Evolutionary conservation across 768 basidiomycete genomes (phyloP).

Genomic region (Symmetrospora coprosmae): DNA sequence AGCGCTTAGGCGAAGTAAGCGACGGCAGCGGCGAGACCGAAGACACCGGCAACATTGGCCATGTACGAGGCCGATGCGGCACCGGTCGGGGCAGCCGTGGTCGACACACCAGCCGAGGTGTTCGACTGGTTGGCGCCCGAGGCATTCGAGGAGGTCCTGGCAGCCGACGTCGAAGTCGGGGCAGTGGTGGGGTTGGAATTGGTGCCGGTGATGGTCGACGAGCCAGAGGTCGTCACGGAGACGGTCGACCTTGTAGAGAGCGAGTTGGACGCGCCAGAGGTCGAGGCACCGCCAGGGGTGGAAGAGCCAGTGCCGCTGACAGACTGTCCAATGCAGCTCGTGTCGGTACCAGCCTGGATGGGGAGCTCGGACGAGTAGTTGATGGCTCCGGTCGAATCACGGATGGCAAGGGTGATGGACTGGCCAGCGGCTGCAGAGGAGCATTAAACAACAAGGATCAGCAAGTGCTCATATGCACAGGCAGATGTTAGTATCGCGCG

Average conservation of each 20-base stretch:
- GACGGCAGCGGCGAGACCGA: slow-evolving; percentile 3
- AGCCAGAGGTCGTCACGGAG: neutral
- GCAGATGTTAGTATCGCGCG: too few relatives aligned
- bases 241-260: too few relatives aligned
- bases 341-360: slow-evolving; percentile 8
- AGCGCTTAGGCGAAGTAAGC: slow-evolving; percentile 12
- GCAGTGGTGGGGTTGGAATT: neutral
- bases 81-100: neutral
- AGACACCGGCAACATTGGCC: slow-evolving; percentile 8
- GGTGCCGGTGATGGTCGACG: neutral
- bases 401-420: neutral
- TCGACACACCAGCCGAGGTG: neutral
- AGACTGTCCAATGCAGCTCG: slow-evolving; percentile 1
- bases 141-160: too few relatives aligned
- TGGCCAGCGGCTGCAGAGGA: too few relatives aligned
- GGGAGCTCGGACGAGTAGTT: slow-evolving; percentile 20
- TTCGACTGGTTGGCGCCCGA: too few relatives aligned
- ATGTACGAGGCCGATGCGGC: neutral
- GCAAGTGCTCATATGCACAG: too few relatives aligned
- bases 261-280: neutral
- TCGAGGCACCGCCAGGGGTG: neutral
- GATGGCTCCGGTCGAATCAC: slow-evolving; percentile 10
- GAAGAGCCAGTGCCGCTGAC: neutral
- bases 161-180: neutral
- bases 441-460: too few relatives aligned